Percentiles rank a stretch among this genome's conserved stretches.
Conservation (phyloP, 2,329 filamentous ascomycete species). For the Trichoderma semiorbis region DNA sequence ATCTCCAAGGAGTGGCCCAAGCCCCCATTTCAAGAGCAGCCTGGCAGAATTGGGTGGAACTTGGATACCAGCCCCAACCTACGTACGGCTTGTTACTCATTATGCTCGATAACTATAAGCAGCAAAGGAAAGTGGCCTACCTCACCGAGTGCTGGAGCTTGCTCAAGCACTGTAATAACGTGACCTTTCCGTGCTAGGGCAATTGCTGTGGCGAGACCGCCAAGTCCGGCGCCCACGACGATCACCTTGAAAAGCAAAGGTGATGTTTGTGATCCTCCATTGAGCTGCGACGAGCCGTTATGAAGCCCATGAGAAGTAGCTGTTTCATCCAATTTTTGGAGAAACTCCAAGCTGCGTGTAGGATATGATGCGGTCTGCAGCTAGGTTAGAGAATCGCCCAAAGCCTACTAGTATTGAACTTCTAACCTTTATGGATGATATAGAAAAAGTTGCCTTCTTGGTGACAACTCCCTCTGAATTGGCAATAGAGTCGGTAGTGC, state of each 20-base stretch:
- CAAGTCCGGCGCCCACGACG: slow-evolving; percentile 41
- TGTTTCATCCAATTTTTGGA: not conserved
- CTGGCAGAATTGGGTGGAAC: slow-evolving; percentile 32
- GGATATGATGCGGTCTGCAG: slow-evolving; percentile 1
- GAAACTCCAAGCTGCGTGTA: slow-evolving; percentile 1
- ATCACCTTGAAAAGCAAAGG: slow-evolving; percentile 12
- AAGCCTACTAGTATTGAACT: not conserved
- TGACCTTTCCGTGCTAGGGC: slow-evolving; percentile 36
- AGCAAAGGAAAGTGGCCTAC: slow-evolving; percentile 22
- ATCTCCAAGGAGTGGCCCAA: slow-evolving; percentile 20
- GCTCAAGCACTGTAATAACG: slow-evolving; percentile 38
- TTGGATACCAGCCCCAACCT: slow-evolving; percentile 32
- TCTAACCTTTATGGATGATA: not conserved
- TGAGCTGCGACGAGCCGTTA: not conserved
- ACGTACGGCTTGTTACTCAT: not conserved
- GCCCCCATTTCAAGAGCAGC: slow-evolving; percentile 33
- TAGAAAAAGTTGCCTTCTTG: not conserved
- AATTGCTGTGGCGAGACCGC: slow-evolving; percentile 40
- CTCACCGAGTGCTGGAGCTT: slow-evolving; percentile 38
- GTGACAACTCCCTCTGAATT: not conserved
- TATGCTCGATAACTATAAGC: not conserved
- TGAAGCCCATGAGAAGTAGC: not conserved
- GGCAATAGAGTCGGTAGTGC: not conserved
- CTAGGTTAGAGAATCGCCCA: not conserved
- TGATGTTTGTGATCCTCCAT: not conserved